Conservation (phyloP, 371 early-diverging fungal species). For the Lichtheimia corymbifera region DNA sequence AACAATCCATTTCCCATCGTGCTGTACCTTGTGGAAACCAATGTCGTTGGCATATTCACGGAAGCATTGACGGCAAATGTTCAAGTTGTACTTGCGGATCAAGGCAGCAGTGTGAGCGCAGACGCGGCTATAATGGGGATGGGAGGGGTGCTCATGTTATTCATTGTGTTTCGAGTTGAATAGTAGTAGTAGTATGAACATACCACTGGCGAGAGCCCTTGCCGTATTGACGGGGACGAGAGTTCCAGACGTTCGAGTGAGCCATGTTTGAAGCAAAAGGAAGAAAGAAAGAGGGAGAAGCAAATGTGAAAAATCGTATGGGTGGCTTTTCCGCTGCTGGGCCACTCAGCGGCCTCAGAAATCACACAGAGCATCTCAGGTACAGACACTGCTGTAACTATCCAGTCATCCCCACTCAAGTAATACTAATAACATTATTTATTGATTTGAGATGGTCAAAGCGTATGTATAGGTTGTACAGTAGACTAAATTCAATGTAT, state of each 20-base stretch:
- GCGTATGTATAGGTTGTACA: no score
- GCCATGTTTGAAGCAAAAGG: slow-evolving; percentile 71
- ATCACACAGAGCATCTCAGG: no score
- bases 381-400: no score
- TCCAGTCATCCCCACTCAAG: no score
- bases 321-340: background rate
- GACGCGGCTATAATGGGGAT: slow-evolving; percentile 76
- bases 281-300: slow-evolving; percentile 12
- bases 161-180: background rate
- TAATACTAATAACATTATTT: no score
- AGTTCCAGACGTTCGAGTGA: slow-evolving; percentile 95
- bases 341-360: no score
- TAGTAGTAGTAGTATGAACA: background rate
- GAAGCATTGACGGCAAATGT: slow-evolving; percentile 99
- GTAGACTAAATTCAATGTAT: no score
- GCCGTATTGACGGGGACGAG: slow-evolving; percentile 95
- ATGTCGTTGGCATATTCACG: slow-evolving; percentile 98
- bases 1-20: no score
- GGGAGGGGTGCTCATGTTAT: no score
- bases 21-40: slow-evolving; percentile 91
- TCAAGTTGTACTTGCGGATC: slow-evolving; percentile 99
- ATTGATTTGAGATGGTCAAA: no score
- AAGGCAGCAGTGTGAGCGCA: slow-evolving; percentile 98
- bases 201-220: slow-evolving; percentile 99
- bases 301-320: background rate